Conservation (phyloP, 768 basidiomycete genomes). For the Trametes cingulata region DNA sequence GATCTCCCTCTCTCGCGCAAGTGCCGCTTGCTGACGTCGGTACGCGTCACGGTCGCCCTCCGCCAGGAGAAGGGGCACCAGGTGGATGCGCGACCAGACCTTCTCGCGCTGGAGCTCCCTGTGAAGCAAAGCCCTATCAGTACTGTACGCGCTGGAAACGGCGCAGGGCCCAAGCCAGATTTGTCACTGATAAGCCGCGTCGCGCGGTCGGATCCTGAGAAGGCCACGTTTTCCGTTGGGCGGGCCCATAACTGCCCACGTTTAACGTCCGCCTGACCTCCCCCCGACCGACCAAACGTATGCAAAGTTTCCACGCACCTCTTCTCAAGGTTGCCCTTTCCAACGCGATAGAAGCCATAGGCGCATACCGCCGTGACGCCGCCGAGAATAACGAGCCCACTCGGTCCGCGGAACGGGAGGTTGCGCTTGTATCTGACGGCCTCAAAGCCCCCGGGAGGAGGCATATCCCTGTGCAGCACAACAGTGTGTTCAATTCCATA, state of each 20-base stretch:
- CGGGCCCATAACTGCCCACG: slow-evolving; percentile 60
- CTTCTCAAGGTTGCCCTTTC: slow-evolving; percentile 89
- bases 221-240: slow-evolving; percentile 70
- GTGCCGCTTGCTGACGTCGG: slow-evolving; percentile 74
- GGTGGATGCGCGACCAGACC: slow-evolving; percentile 93
- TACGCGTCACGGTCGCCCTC: slow-evolving; percentile 92
- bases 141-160: slow-evolving; percentile 37
- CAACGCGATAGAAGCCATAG: slow-evolving; percentile 91
- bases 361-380: slow-evolving; percentile 84
- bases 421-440: slow-evolving; percentile 94
- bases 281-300: slow-evolving; percentile 12
- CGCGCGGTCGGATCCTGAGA: slow-evolving; percentile 65
- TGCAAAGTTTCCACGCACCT: slow-evolving; percentile 58
- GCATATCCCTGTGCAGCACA: slow-evolving; percentile 76
- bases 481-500: slow-evolving; percentile 9
- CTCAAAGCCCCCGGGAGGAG: slow-evolving; percentile 91
- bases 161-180: slow-evolving; percentile 24
- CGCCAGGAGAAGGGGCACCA: slow-evolving; percentile 88
- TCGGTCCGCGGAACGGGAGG: slow-evolving; percentile 85
- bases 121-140: slow-evolving; percentile 42
- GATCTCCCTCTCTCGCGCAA: slow-evolving; percentile 81
- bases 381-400: slow-evolving; percentile 81
- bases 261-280: slow-evolving; percentile 65
- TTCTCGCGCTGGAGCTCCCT: slow-evolving; percentile 94
- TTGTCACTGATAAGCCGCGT: slow-evolving; percentile 46